Conservation (phyloP, 1,284 basidiomycete genomes). For the Mycena citricolor region DNA sequence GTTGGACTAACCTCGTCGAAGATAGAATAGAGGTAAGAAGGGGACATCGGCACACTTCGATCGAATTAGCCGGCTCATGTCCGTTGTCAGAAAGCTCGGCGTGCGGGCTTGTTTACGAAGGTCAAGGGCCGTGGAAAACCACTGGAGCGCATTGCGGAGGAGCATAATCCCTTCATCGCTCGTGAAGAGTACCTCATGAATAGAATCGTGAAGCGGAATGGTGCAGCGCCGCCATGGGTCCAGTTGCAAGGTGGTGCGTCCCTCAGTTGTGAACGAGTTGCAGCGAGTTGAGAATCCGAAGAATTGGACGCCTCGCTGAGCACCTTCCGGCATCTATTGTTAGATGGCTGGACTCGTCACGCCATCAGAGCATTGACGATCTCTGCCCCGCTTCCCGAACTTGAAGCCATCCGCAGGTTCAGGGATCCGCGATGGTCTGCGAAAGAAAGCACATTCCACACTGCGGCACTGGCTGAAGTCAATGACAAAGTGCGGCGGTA, state of each 20-base stretch:
- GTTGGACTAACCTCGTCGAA: slow-evolving; percentile 76
- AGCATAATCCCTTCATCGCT: slow-evolving; percentile 79
- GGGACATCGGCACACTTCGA: neutral
- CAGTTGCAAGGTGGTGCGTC: slow-evolving; percentile 73
- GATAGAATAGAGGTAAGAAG: slow-evolving; percentile 71
- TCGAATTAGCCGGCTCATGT: neutral
- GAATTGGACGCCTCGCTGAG: slow-evolving; percentile 47
- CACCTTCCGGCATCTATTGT: slow-evolving; percentile 65
- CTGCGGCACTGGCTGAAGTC: slow-evolving; percentile 65
- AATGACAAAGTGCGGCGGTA: slow-evolving; percentile 77
- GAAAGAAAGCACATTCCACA: slow-evolving; percentile 71
- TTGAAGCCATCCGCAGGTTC: slow-evolving; percentile 41
- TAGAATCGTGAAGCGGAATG: slow-evolving; percentile 82
- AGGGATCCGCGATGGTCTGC: slow-evolving; percentile 76
- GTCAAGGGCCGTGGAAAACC: slow-evolving; percentile 79
- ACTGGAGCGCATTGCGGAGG: slow-evolving; percentile 57
- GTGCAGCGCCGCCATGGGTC: slow-evolving; percentile 89
- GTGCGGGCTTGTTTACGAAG: slow-evolving; percentile 70
- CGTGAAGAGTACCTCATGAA: slow-evolving; percentile 87
- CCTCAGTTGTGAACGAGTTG: no score
- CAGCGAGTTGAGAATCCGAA: no score
- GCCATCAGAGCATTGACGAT: slow-evolving; percentile 57
- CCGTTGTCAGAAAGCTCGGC: slow-evolving; percentile 54
- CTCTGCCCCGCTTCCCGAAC: no score
- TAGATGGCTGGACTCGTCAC: slow-evolving; percentile 66